Conservation (phyloP, 2,329 filamentous ascomycete species). For the Exophiala mesophila region DNA sequence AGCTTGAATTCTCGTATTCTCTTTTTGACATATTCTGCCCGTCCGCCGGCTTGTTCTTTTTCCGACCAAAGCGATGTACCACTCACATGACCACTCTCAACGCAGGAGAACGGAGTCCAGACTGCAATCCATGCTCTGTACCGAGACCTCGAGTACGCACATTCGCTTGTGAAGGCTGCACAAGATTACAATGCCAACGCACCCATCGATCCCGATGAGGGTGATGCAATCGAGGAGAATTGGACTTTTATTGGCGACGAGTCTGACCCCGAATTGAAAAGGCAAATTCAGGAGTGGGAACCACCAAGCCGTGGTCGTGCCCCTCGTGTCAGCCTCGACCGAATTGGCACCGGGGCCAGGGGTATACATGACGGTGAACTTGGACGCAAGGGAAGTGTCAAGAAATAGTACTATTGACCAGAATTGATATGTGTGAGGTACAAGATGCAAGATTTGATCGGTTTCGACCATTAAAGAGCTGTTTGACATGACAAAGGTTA, state of each 20-base stretch:
- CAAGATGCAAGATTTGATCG: slow-evolving; percentile 6
- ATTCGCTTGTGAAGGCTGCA: slow-evolving; percentile 67
- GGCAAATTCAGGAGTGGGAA: slow-evolving; percentile 31
- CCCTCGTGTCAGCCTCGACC: slow-evolving; percentile 17
- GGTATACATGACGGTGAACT: slow-evolving; percentile 20
- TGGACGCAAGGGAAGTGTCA: slow-evolving; percentile 15
- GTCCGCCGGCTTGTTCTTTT: too few species aligned
- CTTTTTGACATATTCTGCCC: too few species aligned
- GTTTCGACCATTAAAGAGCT: slow-evolving; percentile 11
- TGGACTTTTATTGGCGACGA: slow-evolving; percentile 84
- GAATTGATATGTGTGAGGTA: not conserved
- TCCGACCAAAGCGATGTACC: too few species aligned
- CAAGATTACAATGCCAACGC: slow-evolving; percentile 25
- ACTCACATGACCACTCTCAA: slow-evolving; percentile 25
- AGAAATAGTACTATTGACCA: slow-evolving; percentile 3
- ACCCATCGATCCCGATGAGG: slow-evolving; percentile 33
- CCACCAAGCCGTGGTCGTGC: slow-evolving; percentile 12
- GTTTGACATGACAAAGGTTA: too few species aligned
- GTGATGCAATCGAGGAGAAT: slow-evolving; percentile 68
- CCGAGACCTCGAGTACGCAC: slow-evolving; percentile 89
- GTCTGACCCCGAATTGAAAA: slow-evolving; percentile 42
- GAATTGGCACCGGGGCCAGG: slow-evolving; percentile 7
- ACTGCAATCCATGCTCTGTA: slow-evolving; percentile 89
- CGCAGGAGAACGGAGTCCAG: slow-evolving; percentile 81
- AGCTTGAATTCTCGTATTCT: slow-evolving; percentile 33